A percentile compares a stretch with the other conserved stretches of the same genome.
These are phyloP conservation scores for Thalassiosira sp. DNA, from an alignment of 352 stramenopile species.

Conservation along the genomic window DNA sequence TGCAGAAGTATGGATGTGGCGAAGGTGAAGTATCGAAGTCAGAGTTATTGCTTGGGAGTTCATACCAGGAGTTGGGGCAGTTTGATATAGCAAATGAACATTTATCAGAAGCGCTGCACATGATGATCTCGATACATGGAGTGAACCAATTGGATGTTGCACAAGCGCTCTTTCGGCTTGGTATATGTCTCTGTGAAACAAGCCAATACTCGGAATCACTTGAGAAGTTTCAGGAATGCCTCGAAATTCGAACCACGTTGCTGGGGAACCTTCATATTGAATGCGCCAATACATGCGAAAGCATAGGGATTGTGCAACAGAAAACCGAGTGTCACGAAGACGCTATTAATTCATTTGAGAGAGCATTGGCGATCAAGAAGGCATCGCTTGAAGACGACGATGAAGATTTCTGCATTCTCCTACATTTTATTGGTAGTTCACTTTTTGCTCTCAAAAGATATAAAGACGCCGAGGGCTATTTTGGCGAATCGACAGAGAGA, in stretches of 20 bases:
- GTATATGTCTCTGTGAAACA: constrained; percentile 65
- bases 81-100: constrained; percentile 52
- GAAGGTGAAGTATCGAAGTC: constrained; percentile 48
- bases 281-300: constrained; percentile 64
- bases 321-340: constrained; percentile 60
- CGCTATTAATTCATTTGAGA: constrained; percentile 62
- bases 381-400: constrained; percentile 46
- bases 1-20: constrained; percentile 34
- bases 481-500: constrained; percentile 43
- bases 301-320: constrained; percentile 70
- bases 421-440: constrained; percentile 62
- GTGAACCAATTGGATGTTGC: constrained; percentile 54
- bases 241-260: constrained; percentile 50
- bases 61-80: constrained; percentile 57
- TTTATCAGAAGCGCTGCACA: constrained; percentile 48
- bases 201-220: constrained; percentile 55
- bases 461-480: constrained; percentile 43
- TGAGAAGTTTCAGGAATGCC: constrained; percentile 58
- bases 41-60: constrained; percentile 54
- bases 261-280: constrained; percentile 60
- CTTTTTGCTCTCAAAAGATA: constrained; percentile 52
- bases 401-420: constrained; percentile 61
- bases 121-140: constrained; percentile 42
- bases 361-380: constrained; percentile 66
- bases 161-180: constrained; percentile 61